These are phyloP conservation scores for Crucihimalaya himalaica DNA, from an alignment of 345 rosid species.

Conservation along the genomic window DNA sequence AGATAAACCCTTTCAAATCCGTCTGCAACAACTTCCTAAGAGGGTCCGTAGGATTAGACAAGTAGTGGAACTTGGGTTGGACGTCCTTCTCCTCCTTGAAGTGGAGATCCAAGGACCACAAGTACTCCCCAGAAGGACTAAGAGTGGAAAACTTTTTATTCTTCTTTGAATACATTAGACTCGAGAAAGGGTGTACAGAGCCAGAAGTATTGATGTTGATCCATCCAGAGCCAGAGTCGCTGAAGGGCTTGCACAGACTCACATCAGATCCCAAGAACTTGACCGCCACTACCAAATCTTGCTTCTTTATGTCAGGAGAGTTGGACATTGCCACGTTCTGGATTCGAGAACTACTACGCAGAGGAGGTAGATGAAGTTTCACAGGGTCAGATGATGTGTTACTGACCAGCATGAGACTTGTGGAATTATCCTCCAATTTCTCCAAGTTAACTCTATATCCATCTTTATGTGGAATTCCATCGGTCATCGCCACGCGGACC, in stretches of 20 bases:
- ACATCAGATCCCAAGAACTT: conserved; percentile 4
- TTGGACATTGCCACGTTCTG: conserved; percentile 4
- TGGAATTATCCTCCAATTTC: not conserved
- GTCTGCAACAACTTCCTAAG: not conserved
- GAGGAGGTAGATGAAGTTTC: not conserved
- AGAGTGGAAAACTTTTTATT: not conserved
- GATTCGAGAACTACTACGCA: not conserved
- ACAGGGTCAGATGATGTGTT: not conserved
- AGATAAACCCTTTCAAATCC: not conserved
- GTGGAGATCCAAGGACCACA: not conserved
- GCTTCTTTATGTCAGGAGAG: not conserved
- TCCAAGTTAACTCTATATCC: not conserved
- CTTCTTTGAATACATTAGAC: conserved; percentile 3
- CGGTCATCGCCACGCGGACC: not conserved
- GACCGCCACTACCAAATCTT: conserved; percentile 1
- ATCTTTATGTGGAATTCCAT: not conserved
- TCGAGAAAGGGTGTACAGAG: conserved; percentile 1
- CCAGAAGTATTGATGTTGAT: conserved; percentile 2
- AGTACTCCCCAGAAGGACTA: not conserved
- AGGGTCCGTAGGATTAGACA: not conserved
- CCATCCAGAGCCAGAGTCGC: not conserved
- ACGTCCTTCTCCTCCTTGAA: not conserved
- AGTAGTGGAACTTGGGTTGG: not conserved
- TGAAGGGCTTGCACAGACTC: not conserved
- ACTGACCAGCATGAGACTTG: not conserved